Base-by-base conservation (phyloP, 768 basidiomycete species). In the Mycena maculata region DNA sequence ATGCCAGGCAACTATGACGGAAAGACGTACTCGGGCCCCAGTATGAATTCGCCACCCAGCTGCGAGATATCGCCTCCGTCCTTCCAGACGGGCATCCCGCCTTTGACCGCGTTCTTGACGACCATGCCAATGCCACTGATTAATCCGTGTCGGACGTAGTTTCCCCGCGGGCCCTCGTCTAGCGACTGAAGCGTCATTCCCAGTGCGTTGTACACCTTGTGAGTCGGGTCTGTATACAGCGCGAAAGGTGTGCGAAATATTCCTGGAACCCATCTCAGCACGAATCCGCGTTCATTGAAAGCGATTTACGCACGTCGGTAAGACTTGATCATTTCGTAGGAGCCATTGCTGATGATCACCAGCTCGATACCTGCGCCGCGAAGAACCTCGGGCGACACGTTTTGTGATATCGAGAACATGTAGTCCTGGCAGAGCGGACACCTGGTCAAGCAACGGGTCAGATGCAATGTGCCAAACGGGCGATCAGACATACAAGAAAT, bases 11-110 rank as follows among this genome's bases (percentile, higher is more conserved):
- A 48, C 36, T 38, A 5, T 11, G 3, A 1, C 11, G 18, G 20
- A 50, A 65, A 18, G 15, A 74, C 84, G 68, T 67, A 88, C 87
- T 87, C 88, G 11, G 88, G 88, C 16, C 87, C 88, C 18, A 92
- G 82, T 27, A 92, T 81, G 70, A 92, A 92, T 77, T 93, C 92
- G 39, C 92, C 92, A 28, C 91, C 91, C 20, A 92, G 78, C 72
- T 92, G 91, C 20, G 84, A 76, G 60, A 85, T 75, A 65, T 90
- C 85, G 0, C 90, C 90, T n/a, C 84, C 85, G 48, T 81, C 79
- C 71, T 85, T 84, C 83, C 86, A 87, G 11, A 88, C 77, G 0
- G 90, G 88, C 88, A 91, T 90, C 28, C 85, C 83, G 16, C 84
- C 83, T 58, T 83, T 82, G 22, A 89, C 73, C 4, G 86, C 85